Evolutionary conservation across 805 yeast genomes (phyloP).

Genomic region (Komagataella phaffii): DNA sequence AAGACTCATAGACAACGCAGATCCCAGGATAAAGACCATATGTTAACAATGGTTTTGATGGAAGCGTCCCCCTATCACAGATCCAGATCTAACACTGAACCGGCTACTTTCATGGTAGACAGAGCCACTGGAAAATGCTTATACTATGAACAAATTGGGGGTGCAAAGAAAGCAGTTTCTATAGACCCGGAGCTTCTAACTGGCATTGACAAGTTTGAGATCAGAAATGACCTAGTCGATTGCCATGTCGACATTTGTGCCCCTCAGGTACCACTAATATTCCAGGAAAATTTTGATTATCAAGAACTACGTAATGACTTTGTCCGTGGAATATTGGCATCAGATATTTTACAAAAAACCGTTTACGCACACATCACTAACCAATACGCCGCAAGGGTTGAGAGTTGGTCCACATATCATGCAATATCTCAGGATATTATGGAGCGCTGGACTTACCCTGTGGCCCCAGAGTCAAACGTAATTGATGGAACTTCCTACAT

Average conservation of each 20-base stretch:
- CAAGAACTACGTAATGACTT: constrained; percentile 79
- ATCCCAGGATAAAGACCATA: constrained; percentile 73
- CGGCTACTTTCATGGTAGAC: constrained; percentile 78
- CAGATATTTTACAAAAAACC: constrained; percentile 82
- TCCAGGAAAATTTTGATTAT: constrained; percentile 93
- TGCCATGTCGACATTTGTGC: constrained; percentile 95
- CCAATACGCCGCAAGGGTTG: constrained; percentile 90
- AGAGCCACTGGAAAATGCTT: constrained; percentile 62
- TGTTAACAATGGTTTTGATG: constrained; percentile 86
- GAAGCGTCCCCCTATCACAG: constrained; percentile 78
- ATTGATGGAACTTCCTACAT: constrained; percentile 58
- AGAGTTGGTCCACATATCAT: constrained; percentile 86
- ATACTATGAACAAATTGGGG: constrained; percentile 63
- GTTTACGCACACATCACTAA: constrained; percentile 79
- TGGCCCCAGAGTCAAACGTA: constrained; percentile 77
- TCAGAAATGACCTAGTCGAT: constrained; percentile 89
- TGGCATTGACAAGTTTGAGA: constrained; percentile 58
- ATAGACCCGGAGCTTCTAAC: constrained; percentile 80
- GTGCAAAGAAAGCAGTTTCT: constrained; percentile 35
- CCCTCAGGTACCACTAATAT: constrained; percentile 87
- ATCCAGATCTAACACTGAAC: constrained; percentile 67
- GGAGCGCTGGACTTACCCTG: constrained; percentile 87
- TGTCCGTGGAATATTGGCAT: constrained; percentile 78
- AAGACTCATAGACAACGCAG: constrained; percentile 62
- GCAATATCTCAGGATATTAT: constrained; percentile 83